phyloP scores from a whole-genome alignment of 2,329 filamentous ascomycete species.

The Ambrosiella xylebori region DNA sequence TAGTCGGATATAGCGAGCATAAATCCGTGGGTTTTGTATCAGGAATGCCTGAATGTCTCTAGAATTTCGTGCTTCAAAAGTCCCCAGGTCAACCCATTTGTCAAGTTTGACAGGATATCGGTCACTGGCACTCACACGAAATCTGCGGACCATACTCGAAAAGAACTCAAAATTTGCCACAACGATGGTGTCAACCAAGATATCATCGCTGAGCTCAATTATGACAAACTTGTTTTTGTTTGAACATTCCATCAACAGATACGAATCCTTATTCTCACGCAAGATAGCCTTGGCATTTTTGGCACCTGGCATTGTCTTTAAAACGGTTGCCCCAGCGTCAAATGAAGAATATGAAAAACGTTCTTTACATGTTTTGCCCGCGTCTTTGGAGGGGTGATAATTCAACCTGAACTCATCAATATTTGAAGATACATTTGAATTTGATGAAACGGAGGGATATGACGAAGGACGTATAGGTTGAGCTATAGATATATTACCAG shows the following conservation, averaged over 20 bases:
- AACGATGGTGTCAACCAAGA: constrained; percentile 86
- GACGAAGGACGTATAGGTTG: neutral
- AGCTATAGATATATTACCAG: neutral
- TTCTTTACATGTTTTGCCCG: constrained; percentile 94
- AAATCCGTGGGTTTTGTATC: constrained; percentile 87
- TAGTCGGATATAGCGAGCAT: constrained; percentile 80
- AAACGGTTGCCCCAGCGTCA: constrained; percentile 81
- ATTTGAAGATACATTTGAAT: neutral
- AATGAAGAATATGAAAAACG: constrained; percentile 96
- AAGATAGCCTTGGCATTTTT: constrained; percentile 80
- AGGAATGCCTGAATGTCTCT: constrained; percentile 89
- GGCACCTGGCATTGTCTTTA: constrained; percentile 74
- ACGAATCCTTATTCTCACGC: constrained; percentile 94
- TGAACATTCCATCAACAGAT: constrained; percentile 88
- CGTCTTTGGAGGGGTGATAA: constrained; percentile 65
- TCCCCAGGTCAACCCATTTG: constrained; percentile 77
- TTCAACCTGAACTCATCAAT: constrained; percentile 6
- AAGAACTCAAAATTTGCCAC: constrained; percentile 98
- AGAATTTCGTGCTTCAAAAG: constrained; percentile 80
- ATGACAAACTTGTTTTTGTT: constrained; percentile 83
- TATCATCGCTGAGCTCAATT: constrained; percentile 75
- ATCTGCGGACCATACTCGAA: constrained; percentile 85
- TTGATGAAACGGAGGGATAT: neutral
- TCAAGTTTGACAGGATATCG: constrained; percentile 84
- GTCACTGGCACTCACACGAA: constrained; percentile 83